Evolutionary conservation across 2,329 filamentous ascomycete species (phyloP), one percentile per base, ranked within the genome.

Genomic region (Alternaria sp.): DNA sequence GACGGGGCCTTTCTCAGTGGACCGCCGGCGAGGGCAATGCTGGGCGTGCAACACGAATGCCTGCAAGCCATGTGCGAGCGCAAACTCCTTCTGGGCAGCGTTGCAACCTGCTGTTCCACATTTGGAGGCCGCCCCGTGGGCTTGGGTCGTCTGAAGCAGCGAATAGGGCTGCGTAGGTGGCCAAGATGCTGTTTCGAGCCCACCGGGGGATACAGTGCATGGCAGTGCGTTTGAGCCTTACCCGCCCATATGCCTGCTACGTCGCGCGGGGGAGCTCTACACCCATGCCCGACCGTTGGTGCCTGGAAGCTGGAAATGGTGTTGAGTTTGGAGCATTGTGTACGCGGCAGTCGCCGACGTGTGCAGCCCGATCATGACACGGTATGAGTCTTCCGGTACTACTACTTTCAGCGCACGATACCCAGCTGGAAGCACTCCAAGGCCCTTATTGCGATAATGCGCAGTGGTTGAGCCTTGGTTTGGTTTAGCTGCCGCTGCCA

Each of bases 401-500:
- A 49, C 66, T 25, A 30, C 11, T 15, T 55, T 67, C 66, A 65
- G 67, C 65, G 61, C 58, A 61, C 59, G 50, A 53, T 46, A 59
- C 47, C 15, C 67, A 70, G 70, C 67, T 72, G 62, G 64, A 36
- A 57, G 47, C 49, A n/a, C 51, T 61, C 17, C 11, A 56, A 43
- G 36, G 25, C 61, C 54, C 54, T 59, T 25, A 26, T 52, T 59
- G 52, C 67, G 71, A 67, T 57, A 63, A 53, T 68, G 69, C 64
- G 66, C 67, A 67, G 65, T 68, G 61, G 40, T 58, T 62, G 59
- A 54, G 50, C 59, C 61, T 62, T 60, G 36, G 43, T 59, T 32
- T 21, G 70, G 69, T 19, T 67, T 70, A 67, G 73, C 60, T 68
- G 64, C 72, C 70, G 70, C 67, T 71, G 72, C 63, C 61, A 69